Evolutionary conservation across 2,329 filamentous ascomycete genomes (phyloP).

Genomic region (Emericellopsis cladophorae): DNA sequence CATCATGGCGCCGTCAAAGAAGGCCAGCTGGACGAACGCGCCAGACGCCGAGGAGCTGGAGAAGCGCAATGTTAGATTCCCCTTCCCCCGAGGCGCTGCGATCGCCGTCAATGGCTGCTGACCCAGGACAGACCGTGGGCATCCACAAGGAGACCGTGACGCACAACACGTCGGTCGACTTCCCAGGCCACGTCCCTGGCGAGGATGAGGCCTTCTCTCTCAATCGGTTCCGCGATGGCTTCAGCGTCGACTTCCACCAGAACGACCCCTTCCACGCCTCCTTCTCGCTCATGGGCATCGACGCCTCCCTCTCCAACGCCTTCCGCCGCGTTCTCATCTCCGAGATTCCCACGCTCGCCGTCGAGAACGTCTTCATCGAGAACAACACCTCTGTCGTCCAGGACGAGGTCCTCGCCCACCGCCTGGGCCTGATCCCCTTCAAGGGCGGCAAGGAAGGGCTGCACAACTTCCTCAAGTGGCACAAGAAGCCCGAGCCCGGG

Average conservation of each 20-base stretch:
- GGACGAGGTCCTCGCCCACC: slow-evolving; percentile 87
- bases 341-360: slow-evolving; percentile 87
- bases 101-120: background rate
- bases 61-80: slow-evolving; percentile 41
- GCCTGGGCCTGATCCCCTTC: slow-evolving; percentile 83
- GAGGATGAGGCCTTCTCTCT: slow-evolving; percentile 77
- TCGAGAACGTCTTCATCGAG: slow-evolving; percentile 84
- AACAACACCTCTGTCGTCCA: slow-evolving; percentile 98
- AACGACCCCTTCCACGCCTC: slow-evolving; percentile 65
- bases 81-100: background rate
- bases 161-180: slow-evolving; percentile 80
- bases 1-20: slow-evolving; percentile 18
- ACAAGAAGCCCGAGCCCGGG: slow-evolving; percentile 53
- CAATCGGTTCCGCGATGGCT: slow-evolving; percentile 55
- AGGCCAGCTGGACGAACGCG: slow-evolving; percentile 19
- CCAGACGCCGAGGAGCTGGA: slow-evolving; percentile 44
- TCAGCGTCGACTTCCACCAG: slow-evolving; percentile 72
- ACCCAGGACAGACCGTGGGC: slow-evolving; percentile 53
- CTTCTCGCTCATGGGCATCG: slow-evolving; percentile 85
- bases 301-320: slow-evolving; percentile 89
- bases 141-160: slow-evolving; percentile 86
- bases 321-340: slow-evolving; percentile 93
- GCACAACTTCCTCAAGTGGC: slow-evolving; percentile 68
- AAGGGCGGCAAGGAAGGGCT: slow-evolving; percentile 68
- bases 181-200: slow-evolving; percentile 79